A percentile compares a stretch with the other conserved stretches of the same genome.
phyloP scores from a whole-genome alignment of 495 filamentous ascomycete genomes.

The Penicillium coffeae region DNA sequence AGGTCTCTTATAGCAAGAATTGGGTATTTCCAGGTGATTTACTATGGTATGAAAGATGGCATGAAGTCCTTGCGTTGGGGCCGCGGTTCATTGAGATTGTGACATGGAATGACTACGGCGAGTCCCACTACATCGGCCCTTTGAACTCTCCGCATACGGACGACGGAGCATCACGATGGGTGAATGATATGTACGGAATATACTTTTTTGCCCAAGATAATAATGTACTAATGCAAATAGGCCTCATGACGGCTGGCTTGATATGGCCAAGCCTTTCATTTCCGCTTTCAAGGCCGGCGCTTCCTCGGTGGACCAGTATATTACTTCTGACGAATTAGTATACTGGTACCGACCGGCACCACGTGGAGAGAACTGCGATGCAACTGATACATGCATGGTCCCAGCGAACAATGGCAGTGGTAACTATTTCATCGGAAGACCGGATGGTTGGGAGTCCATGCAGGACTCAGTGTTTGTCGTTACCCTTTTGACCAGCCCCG shows the following conservation, averaged over 20 bases:
- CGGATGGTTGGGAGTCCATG: slow-evolving; percentile 46
- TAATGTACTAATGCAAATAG: slow-evolving; percentile 3
- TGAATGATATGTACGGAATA: slow-evolving; percentile 44
- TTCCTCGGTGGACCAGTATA: slow-evolving; percentile 19
- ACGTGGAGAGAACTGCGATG: slow-evolving; percentile 26
- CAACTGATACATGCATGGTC: slow-evolving; percentile 35
- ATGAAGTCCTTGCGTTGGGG: slow-evolving; percentile 43
- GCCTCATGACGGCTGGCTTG: slow-evolving; percentile 39
- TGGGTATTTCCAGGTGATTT: slow-evolving; percentile 52
- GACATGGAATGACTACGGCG: slow-evolving; percentile 64
- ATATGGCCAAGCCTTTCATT: slow-evolving; percentile 50
- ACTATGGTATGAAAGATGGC: slow-evolving; percentile 47
- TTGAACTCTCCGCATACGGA: slow-evolving; percentile 47
- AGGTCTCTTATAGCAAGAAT: slow-evolving; percentile 41
- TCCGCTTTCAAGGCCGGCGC: slow-evolving; percentile 53
- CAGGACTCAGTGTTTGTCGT: slow-evolving; percentile 53
- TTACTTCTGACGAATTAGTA: slow-evolving; percentile 41
- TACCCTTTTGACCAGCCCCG: slow-evolving; percentile 45
- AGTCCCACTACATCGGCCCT: slow-evolving; percentile 51
- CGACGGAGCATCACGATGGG: slow-evolving; percentile 56
- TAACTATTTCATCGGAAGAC: slow-evolving; percentile 51
- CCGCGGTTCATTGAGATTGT: slow-evolving; percentile 56
- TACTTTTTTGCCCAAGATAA: not conserved
- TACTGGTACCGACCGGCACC: slow-evolving; percentile 46
- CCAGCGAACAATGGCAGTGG: slow-evolving; percentile 26